Evolutionary conservation across 2,329 filamentous ascomycete species (phyloP).

Genomic region (Monilinia fructigena): DNA sequence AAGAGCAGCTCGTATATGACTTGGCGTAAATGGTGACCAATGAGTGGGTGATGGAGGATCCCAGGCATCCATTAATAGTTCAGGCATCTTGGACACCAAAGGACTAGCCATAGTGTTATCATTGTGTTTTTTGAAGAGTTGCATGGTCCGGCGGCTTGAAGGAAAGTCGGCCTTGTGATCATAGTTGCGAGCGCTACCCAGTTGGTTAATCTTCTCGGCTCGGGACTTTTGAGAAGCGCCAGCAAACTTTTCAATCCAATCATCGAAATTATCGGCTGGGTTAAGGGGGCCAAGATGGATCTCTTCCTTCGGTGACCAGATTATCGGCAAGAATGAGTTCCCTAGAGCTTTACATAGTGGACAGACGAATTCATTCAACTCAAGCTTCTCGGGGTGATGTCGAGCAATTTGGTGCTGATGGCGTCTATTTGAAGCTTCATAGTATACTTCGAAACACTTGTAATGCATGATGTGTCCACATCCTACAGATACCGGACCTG

Average conservation of each 20-base stretch:
- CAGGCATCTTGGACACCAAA: constrained; percentile 34
- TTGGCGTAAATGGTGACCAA: constrained; percentile 22
- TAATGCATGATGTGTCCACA: constrained; percentile 99
- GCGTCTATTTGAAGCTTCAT: constrained; percentile 76
- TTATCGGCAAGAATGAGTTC: constrained; percentile 89
- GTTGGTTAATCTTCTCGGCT: constrained; percentile 25
- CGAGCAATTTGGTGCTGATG: constrained; percentile 92
- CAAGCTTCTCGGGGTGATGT: constrained; percentile 82
- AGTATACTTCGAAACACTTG: constrained; percentile 89
- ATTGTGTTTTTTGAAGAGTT: constrained; percentile 36
- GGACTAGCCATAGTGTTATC: constrained; percentile 30
- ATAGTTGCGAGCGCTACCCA: constrained; percentile 20
- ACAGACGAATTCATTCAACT: constrained; percentile 87
- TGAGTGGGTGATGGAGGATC: constrained; percentile 33
- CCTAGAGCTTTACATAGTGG: constrained; percentile 95
- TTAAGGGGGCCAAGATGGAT: constrained; percentile 73
- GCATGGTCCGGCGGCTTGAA: constrained; percentile 25
- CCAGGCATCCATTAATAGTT: constrained; percentile 38
- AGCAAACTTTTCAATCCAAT: constrained; percentile 32
- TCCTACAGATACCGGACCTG: constrained; percentile 81
- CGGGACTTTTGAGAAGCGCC: constrained; percentile 23
- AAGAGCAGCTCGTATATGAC: constrained; percentile 24
- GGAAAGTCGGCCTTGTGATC: constrained; percentile 16
- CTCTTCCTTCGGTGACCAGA: constrained; percentile 92
- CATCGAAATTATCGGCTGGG: constrained; percentile 58